These are phyloP conservation scores for Phytopythium montanum DNA, from an alignment of 352 stramenopile species.

Conservation along the genomic window DNA sequence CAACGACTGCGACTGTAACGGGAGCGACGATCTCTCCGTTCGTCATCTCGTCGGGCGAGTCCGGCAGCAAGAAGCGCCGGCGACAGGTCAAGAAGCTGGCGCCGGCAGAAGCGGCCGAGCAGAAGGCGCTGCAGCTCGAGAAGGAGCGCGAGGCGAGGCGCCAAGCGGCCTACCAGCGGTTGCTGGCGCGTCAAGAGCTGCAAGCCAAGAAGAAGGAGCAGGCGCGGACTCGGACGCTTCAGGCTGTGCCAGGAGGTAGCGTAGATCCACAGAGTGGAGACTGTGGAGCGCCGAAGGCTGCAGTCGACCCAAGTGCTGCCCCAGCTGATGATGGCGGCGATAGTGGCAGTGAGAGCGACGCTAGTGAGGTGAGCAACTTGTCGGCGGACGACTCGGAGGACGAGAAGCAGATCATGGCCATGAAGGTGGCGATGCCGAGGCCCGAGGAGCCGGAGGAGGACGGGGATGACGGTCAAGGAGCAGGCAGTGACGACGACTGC, in stretches of 20 bases:
- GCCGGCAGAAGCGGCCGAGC: slow-evolving; percentile 22
- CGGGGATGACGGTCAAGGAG: slow-evolving; percentile 4
- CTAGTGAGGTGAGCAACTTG: slow-evolving; percentile 68
- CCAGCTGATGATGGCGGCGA: slow-evolving; percentile 2
- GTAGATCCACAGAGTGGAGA: neutral
- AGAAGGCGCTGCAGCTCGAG: slow-evolving; percentile 21
- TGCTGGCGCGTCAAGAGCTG: slow-evolving; percentile 52
- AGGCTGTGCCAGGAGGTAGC: neutral
- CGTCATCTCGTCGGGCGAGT: slow-evolving; percentile 39
- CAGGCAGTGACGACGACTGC: neutral
- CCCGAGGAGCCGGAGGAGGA: neutral
- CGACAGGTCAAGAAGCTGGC: slow-evolving; percentile 28
- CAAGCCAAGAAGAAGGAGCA: slow-evolving; percentile 37
- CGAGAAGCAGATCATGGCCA: slow-evolving; percentile 47
- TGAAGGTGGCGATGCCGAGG: slow-evolving; percentile 21
- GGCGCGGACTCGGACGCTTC: slow-evolving; percentile 7
- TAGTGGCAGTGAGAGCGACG: slow-evolving; percentile 38
- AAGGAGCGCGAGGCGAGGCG: slow-evolving; percentile 43
- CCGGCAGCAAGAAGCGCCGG: slow-evolving; percentile 22
- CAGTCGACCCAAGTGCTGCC: neutral
- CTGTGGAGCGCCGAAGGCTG: too few species aligned
- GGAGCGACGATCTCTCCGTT: slow-evolving; percentile 17
- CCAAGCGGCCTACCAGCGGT: slow-evolving; percentile 52
- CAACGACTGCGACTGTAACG: slow-evolving; percentile 1
- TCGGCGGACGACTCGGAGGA: slow-evolving; percentile 55